Conservation (phyloP, 352 stramenopile genomes). For the Blastocystis sp. region DNA sequence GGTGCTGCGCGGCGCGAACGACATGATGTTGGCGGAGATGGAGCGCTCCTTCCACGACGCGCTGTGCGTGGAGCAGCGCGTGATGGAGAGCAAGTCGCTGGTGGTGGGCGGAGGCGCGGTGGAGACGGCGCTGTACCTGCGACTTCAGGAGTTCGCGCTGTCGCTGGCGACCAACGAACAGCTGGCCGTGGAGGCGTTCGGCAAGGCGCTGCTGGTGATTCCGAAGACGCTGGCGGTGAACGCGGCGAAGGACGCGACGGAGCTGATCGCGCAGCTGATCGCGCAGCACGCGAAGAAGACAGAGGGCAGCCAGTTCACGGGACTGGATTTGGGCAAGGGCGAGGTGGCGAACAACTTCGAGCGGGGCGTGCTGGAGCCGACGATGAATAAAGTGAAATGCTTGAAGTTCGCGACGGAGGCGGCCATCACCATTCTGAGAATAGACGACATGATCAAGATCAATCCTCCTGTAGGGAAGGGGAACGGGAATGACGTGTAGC, state of each 20-base stretch:
- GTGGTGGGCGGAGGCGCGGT: conserved; percentile 94
- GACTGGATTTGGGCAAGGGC: conserved; percentile 92
- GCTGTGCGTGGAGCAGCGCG: conserved; percentile 98
- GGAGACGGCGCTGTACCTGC: conserved; percentile 93
- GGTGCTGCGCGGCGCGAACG: conserved; percentile 95
- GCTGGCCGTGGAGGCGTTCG: conserved; percentile 97
- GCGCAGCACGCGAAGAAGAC: conserved; percentile 81
- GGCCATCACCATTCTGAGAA: conserved; percentile 98
- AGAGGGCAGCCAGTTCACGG: conserved; percentile 80
- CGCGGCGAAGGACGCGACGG: conserved; percentile 95
- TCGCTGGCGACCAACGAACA: conserved; percentile 93
- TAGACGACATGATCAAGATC: conserved; percentile 97
- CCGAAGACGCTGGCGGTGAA: conserved; percentile 97
- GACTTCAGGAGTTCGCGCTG: conserved; percentile 94
- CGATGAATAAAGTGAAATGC: conserved; percentile 99
- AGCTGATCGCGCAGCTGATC: conserved; percentile 92
- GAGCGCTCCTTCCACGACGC: conserved; percentile 96
- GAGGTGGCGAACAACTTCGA: conserved; percentile 87
- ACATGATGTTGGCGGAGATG: conserved; percentile 99
- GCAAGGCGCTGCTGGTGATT: conserved; percentile 96
- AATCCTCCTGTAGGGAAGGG: conserved; percentile 75
- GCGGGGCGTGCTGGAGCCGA: conserved; percentile 94
- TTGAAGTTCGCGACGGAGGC: conserved; percentile 97
- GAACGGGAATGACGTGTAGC: background rate
- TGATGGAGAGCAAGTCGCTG: conserved; percentile 97